A percentile compares a stretch with the other conserved stretches of the same genome.
These are phyloP conservation scores for Trypethelium eluteriae DNA, from an alignment of 495 filamentous ascomycete genomes.

Conservation along the genomic window DNA sequence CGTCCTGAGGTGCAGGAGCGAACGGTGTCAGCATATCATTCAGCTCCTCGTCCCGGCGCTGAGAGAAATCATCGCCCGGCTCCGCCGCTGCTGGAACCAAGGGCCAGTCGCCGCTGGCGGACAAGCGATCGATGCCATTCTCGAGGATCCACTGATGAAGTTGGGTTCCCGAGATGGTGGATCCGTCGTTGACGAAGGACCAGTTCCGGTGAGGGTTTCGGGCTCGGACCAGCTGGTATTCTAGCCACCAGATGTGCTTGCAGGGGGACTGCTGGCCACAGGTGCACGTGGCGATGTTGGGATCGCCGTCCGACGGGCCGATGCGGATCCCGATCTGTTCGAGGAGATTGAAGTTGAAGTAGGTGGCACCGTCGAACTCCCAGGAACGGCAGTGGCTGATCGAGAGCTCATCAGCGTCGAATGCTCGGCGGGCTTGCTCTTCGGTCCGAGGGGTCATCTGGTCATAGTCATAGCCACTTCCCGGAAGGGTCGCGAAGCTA, in stretches of 20 bases:
- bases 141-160: constrained; percentile 11
- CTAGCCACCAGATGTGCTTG: constrained; percentile 12
- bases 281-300: neutral
- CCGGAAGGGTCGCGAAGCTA: neutral
- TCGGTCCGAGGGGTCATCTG: neutral
- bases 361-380: neutral
- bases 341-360: constrained; percentile 4
- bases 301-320: neutral
- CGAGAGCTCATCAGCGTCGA: constrained; percentile 5
- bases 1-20: neutral
- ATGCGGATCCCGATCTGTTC: constrained; percentile 4
- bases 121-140: constrained; percentile 2
- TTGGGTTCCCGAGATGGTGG: neutral
- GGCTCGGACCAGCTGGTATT: constrained; percentile 10
- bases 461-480: neutral
- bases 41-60: neutral
- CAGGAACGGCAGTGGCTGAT: constrained; percentile 7
- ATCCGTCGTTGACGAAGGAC: constrained; percentile 10
- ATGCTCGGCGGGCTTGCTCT: neutral
- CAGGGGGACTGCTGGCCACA: neutral
- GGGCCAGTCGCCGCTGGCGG: constrained; percentile 1
- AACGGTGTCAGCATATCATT: constrained; percentile 3
- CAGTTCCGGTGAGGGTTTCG: neutral
- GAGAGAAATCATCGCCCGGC: constrained; percentile 7
- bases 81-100: neutral